Evolutionary conservation across 2,329 filamentous ascomycete species (phyloP).

Genomic region (Coccinonectria pachysandricola): DNA sequence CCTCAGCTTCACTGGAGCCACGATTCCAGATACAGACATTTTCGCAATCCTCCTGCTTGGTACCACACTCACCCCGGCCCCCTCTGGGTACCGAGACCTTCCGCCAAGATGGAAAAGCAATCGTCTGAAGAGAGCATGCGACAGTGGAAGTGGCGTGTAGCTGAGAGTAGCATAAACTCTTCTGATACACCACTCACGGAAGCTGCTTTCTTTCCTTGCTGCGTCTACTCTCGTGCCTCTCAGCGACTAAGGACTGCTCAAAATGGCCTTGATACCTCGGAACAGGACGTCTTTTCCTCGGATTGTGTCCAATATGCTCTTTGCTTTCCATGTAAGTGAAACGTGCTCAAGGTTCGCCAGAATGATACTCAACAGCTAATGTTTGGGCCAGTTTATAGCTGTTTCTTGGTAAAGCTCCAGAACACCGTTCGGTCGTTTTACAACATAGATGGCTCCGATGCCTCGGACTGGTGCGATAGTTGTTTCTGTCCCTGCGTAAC

Average conservation of each 20-base stretch:
- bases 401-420: constrained; percentile 20
- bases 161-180: constrained; percentile 1
- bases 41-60: constrained; percentile 8
- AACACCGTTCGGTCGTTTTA: constrained; percentile 22
- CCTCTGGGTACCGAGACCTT: constrained; percentile 6
- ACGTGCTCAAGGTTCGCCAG: too few species aligned
- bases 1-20: constrained; percentile 12
- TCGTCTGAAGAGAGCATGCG: constrained; percentile 2
- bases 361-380: too few species aligned
- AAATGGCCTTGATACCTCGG: constrained; percentile 7
- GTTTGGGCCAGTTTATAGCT: constrained; percentile 20
- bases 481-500: constrained; percentile 21
- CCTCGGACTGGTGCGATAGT: constrained; percentile 14
- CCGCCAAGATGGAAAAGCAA: constrained; percentile 13
- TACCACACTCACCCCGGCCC: constrained; percentile 4
- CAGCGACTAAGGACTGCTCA: constrained; percentile 14
- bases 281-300: constrained; percentile 10
- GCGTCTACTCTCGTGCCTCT: constrained; percentile 18
- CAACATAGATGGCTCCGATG: constrained; percentile 18
- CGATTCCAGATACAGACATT: constrained; percentile 5
- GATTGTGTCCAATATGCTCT: constrained; percentile 15
- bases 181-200: constrained; percentile 4
- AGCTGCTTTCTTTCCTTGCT: constrained; percentile 15
- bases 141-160: constrained; percentile 10
- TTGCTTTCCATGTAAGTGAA: constrained; percentile 21